Evolutionary conservation across 139 green algal species (phyloP).

Genomic region (Eudorina sp.): DNA sequence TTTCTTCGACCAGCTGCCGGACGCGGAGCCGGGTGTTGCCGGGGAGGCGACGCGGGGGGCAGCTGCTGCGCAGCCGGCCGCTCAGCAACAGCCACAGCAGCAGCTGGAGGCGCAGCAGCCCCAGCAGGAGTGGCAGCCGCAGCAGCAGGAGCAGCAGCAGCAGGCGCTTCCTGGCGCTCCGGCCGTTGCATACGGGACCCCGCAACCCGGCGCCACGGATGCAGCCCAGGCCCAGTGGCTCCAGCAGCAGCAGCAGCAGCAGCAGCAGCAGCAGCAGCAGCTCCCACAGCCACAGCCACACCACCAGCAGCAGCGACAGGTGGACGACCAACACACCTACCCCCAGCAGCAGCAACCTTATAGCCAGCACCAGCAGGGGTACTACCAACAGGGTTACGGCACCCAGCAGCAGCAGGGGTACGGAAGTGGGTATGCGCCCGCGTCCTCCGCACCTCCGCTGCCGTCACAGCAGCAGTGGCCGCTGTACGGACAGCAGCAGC

Average conservation of each 20-base stretch:
- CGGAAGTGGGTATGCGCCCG: too few relatives aligned
- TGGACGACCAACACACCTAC: background rate
- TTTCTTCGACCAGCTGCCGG: background rate
- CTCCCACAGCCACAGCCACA: background rate
- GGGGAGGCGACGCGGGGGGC: too few relatives aligned
- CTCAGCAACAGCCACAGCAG: background rate
- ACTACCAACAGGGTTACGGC: background rate
- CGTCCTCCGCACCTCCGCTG: too few relatives aligned
- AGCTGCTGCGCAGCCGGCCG: constrained; percentile 3
- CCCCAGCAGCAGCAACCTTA: background rate
- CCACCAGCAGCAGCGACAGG: too few relatives aligned
- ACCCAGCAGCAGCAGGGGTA: background rate
- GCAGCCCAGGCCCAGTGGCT: too few relatives aligned
- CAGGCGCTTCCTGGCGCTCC: too few relatives aligned
- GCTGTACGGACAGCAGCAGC: background rate
- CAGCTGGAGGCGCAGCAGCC: background rate
- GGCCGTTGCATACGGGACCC: too few relatives aligned
- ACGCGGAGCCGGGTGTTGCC: background rate
- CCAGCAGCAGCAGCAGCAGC: background rate
- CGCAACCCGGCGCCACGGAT: too few relatives aligned
- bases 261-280: background rate
- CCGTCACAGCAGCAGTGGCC: background rate
- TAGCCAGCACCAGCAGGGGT: too few relatives aligned
- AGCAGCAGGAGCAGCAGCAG: background rate
- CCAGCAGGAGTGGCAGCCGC: background rate